Evolutionary conservation across 257 asterid species (phyloP), one percentile per base, ranked within the genome.

Genomic region (Handroanthus guayacan): DNA sequence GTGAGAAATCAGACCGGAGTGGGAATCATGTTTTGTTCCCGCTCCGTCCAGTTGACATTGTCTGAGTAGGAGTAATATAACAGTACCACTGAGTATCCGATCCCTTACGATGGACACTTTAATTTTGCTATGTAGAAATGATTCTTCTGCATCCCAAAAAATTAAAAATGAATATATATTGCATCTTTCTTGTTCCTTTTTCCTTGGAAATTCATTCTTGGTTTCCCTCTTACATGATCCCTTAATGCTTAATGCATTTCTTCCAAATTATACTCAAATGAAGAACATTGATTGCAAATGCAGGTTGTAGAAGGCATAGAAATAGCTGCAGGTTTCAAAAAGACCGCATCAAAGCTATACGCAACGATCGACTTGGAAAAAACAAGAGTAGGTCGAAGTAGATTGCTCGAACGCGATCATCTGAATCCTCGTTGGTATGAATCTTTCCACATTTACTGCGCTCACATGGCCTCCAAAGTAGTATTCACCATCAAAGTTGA

Each of bases 381-480:
- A 9, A 76, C 79, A 0, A 73, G 81, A 41, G 83, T 82, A 10
- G 79, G 83, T 9, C 75, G 83, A 37, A 82, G 83, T 0, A 43
- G 79, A 56, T 13, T 71, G 4, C 78, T 82, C 9, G 12, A 66
- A 57, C 67, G 66, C 76, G 72, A 82, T 25, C 79, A 79, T 57
- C 55, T 76, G 3, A 82, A 79, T 17, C 86, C 81, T 45, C 72
- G 68, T 13, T 82, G 86, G 86, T 17, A 71, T n/a, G 86, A 82
- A 45, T 79, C 81, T 34, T 82, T 82, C 76, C 83, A 75, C 75
- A 79, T 82, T 13, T 82, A 79, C 69, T 78, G 81, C 54, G 83
- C 86, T 65, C 86, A 82, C 69, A 25, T 14, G 70, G 81, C 83
- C 9, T 82, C 83, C 17, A 10, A 71, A 2, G 62, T 79, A 6